Conservation (phyloP, 1,139 yeast species). For the Scheffersomyces segobiensis region DNA sequence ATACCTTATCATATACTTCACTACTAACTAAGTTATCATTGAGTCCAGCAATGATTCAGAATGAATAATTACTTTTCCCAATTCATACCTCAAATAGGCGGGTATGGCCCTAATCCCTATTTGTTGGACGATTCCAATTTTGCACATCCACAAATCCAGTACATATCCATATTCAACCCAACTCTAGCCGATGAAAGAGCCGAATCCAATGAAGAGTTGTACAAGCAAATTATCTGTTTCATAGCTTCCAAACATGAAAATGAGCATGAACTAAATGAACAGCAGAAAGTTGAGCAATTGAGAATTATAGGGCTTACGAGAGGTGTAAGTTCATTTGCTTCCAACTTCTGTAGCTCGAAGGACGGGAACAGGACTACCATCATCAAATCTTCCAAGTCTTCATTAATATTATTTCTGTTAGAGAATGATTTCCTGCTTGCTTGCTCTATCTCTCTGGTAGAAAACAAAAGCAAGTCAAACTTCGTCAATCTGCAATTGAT, state of each 20-base stretch:
- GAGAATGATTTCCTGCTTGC: constrained; percentile 30
- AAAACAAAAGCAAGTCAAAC: constrained; percentile 18
- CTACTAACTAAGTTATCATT: neutral
- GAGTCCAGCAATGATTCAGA: neutral
- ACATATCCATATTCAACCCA: constrained; percentile 13
- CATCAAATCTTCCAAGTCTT: constrained; percentile 27
- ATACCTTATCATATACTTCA: neutral
- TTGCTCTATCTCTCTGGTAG: constrained; percentile 23
- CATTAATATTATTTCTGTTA: constrained; percentile 26
- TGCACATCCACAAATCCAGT: constrained; percentile 8
- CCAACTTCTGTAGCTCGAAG: constrained; percentile 15
- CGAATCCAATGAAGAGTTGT: constrained; percentile 29
- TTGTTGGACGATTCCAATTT: neutral
- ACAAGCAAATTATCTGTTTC: constrained; percentile 32
- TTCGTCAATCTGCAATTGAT: constrained; percentile 30
- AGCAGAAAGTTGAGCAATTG: constrained; percentile 24
- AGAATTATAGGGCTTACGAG: constrained; percentile 38
- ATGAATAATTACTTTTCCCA: constrained; percentile 17
- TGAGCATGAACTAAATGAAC: constrained; percentile 3
- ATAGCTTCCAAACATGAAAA: constrained; percentile 16
- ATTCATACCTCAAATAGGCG: constrained; percentile 12
- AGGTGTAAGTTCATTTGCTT: constrained; percentile 35
- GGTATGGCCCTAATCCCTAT: constrained; percentile 1
- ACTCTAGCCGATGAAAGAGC: constrained; percentile 8
- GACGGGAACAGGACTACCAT: constrained; percentile 14